These are phyloP conservation scores for Neonectria coccinea DNA, from an alignment of 2,329 filamentous ascomycete genomes.

Conservation along the genomic window DNA sequence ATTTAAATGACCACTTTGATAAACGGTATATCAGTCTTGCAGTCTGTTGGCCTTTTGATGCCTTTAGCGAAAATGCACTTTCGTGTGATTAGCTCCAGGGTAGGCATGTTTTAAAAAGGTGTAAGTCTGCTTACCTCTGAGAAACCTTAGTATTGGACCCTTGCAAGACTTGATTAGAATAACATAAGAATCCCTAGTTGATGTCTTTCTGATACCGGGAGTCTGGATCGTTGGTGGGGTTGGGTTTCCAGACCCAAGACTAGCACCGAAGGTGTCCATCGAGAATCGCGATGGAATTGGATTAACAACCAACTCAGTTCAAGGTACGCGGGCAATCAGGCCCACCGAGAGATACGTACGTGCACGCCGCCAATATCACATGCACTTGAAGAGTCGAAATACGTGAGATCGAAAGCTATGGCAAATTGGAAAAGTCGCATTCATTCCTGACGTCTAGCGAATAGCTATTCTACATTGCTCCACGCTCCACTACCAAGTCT, in stretches of 20 bases:
- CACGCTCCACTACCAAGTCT: constrained; percentile 48
- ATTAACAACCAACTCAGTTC: neutral
- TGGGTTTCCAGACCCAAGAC: neutral
- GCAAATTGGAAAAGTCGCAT: constrained; percentile 30
- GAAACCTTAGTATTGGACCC: neutral
- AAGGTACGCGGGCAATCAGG: neutral
- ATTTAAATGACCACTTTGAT: neutral
- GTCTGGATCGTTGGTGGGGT: neutral
- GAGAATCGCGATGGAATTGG: neutral
- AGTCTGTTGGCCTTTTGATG: neutral
- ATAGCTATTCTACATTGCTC: constrained; percentile 49
- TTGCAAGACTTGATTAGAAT: neutral
- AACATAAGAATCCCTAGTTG: neutral
- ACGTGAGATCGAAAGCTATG: neutral
- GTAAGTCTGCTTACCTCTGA: neutral
- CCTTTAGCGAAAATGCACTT: neutral
- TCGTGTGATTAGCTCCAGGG: neutral
- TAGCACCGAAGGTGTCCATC: neutral
- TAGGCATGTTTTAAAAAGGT: neutral
- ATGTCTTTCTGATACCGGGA: neutral
- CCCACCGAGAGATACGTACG: neutral
- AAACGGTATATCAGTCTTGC: neutral
- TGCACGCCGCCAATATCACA: neutral
- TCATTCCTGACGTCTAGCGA: constrained; percentile 43
- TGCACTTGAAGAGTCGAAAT: neutral